phyloP scores from a whole-genome alignment of 331 rosid genomes.

The Spiraea crenata region DNA sequence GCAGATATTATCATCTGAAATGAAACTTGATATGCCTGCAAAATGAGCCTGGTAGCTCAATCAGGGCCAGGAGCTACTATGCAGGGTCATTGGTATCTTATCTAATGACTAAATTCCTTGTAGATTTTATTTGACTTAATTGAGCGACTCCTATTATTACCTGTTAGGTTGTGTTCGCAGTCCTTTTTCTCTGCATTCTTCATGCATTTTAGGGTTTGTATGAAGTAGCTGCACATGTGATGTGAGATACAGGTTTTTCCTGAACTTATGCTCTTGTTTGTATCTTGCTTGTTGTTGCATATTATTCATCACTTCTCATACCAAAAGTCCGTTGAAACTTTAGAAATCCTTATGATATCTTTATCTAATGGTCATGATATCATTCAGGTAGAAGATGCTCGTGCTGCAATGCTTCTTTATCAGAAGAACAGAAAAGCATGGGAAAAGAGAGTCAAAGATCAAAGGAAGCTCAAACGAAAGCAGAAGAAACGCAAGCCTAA shows the following conservation, averaged over 20 bases:
- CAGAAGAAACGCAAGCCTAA: slow-evolving; percentile 65
- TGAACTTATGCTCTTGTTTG: background rate
- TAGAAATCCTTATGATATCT: background rate
- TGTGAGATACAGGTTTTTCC: too few relatives aligned
- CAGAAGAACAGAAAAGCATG: slow-evolving; percentile 68
- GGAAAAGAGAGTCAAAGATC: slow-evolving; percentile 71
- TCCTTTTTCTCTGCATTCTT: background rate
- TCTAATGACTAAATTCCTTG: background rate
- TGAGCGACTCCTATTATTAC: background rate
- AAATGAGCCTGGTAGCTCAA: background rate
- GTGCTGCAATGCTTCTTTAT: slow-evolving; percentile 91
- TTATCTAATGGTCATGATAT: background rate
- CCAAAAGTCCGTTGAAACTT: slow-evolving; percentile 1
- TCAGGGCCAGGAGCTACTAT: background rate
- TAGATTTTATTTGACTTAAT: background rate
- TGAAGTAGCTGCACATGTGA: too few relatives aligned
- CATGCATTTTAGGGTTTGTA: background rate
- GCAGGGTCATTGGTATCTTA: too few relatives aligned
- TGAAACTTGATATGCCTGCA: background rate
- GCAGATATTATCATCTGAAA: background rate
- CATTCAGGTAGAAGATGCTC: slow-evolving; percentile 81
- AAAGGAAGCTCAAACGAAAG: slow-evolving; percentile 52
- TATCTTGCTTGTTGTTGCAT: slow-evolving; percentile 6
- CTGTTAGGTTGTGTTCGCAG: background rate
- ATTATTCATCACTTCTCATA: slow-evolving; percentile 4